These are phyloP conservation scores for Melaleuca alternifolia DNA, from an alignment of 345 rosid species.

Conservation along the genomic window DNA sequence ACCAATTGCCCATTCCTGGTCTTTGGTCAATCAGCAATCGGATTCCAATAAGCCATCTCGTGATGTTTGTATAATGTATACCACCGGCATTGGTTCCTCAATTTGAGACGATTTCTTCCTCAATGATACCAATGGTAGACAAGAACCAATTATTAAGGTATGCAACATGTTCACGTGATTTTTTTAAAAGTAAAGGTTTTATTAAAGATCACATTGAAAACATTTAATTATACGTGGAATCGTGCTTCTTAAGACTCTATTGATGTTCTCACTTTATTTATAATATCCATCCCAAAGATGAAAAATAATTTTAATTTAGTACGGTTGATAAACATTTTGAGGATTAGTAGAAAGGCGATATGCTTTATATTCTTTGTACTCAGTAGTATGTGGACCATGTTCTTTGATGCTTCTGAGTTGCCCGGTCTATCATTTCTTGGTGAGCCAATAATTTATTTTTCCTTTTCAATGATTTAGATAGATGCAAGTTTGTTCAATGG, in stretches of 20 bases:
- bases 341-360: neutral
- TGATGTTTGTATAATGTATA: neutral
- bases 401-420: neutral
- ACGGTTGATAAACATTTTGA: neutral
- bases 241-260: neutral
- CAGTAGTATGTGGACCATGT: neutral
- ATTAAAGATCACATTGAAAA: neutral
- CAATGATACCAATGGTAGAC: rapidly evolving
- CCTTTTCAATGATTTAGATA: neutral
- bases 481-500: too few species aligned
- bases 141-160: neutral
- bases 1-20: neutral
- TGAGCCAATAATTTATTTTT: neutral
- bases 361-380: neutral
- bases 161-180: neutral
- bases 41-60: neutral
- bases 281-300: neutral
- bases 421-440: neutral
- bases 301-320: neutral
- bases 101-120: neutral
- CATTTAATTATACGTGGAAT: neutral
- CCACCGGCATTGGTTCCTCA: neutral
- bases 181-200: neutral
- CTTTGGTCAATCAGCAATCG: neutral
- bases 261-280: neutral